A percentile compares a stretch with the other conserved stretches of the same genome.
Conservation (phyloP, 2,329 filamentous ascomycete genomes). For the Alternaria hordeiaustralica region DNA sequence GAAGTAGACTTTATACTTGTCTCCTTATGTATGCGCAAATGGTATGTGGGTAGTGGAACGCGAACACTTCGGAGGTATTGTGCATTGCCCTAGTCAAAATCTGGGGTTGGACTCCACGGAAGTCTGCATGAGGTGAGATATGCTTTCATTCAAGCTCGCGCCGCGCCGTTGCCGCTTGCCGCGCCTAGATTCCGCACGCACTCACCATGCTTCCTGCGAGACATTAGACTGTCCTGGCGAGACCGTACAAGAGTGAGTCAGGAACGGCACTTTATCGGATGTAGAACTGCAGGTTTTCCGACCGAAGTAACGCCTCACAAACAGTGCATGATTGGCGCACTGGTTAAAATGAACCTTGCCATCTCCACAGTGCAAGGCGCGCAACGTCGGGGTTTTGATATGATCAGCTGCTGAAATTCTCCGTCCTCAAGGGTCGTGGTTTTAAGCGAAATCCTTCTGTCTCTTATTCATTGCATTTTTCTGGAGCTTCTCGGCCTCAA, state of each 20-base stretch:
- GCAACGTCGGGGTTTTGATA: background rate
- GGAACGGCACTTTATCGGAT: background rate
- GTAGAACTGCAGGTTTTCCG: background rate
- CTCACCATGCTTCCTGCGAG: background rate
- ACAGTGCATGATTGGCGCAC: background rate
- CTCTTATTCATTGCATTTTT: background rate
- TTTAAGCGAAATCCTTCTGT: background rate
- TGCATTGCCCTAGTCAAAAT: background rate
- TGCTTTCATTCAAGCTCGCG: background rate
- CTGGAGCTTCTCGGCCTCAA: background rate
- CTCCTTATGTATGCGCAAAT: background rate
- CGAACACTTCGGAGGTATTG: background rate
- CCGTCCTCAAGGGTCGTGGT: background rate
- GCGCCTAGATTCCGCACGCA: background rate
- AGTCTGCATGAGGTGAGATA: background rate
- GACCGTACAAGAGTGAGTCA: background rate
- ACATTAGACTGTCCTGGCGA: background rate
- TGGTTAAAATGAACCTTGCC: background rate
- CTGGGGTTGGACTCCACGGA: background rate
- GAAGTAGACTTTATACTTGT: background rate
- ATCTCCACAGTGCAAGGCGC: background rate
- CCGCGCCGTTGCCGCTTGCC: background rate
- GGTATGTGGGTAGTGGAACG: background rate
- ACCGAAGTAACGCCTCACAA: background rate
- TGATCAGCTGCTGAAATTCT: background rate